Evolutionary conservation across 2,329 filamentous ascomycete genomes (phyloP), one percentile per base, ranked within the genome.

Genomic region (Neofusicoccum ribis): DNA sequence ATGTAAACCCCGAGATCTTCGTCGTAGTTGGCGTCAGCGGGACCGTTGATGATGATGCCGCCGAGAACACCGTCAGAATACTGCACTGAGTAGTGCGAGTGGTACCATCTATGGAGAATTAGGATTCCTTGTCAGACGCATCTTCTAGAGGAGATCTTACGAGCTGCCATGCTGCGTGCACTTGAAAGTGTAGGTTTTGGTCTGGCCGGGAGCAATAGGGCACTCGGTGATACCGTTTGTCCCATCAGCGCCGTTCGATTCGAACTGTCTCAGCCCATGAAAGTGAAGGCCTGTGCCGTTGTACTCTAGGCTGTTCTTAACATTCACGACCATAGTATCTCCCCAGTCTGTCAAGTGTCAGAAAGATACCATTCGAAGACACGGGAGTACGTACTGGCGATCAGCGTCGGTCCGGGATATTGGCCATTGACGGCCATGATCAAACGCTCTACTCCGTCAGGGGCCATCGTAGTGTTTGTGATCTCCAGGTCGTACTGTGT

Each of bases 1-100:
- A 87, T 80, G 1, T 90, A 69, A 11, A 82, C 76, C 3, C 89
- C 88, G 0, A 89, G 78, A 70, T 91, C 89, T 56, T 84, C 80
- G 66, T 91, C 87, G 27, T 81, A 82, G 64, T 80, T 78, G 17
- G 73, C 74, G 15, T 74, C 76, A 15, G 79, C 76, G 15, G 80
- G 80, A 4, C 80, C 80, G 61, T 81, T 76, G 68, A 77, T 74
- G 44, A 76, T 65, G 9, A 82, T 73, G 8, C 74, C 70, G 2
- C 80, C 80, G 7, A 79, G 67, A 4, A 81, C 73, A 47, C 80
- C 80, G 20, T 80, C 78, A 12, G 74, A 78, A 63, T 81, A 82
- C 66, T 81, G 80, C 11, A 74, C 72, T 37, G 73, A 76, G 70
- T 74, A 78, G 65, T 82, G 80, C 23, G 74, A 76, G 64, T 82